phyloP scores from a whole-genome alignment of 1,284 basidiomycete genomes.

The Fomitopsis schrenkii region DNA sequence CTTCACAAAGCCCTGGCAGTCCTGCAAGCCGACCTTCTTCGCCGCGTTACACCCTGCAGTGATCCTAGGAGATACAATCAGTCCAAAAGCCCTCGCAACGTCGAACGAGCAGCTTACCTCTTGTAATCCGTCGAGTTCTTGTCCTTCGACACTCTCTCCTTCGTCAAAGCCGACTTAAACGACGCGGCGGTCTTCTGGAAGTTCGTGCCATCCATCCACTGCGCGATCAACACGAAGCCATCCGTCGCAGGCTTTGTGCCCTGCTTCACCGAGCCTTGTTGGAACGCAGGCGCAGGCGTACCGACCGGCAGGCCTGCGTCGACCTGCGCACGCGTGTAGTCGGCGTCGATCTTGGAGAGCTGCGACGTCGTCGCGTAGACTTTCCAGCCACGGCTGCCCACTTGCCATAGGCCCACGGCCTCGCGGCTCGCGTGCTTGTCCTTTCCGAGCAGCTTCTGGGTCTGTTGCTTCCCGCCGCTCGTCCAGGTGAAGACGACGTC shows the following conservation, averaged over 20 bases:
- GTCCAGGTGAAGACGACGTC: not conserved
- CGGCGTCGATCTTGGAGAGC: not conserved
- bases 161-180: not conserved
- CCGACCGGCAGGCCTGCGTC: not conserved
- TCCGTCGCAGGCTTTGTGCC: not conserved
- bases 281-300: not conserved
- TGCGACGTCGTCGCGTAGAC: slow-evolving; percentile 4
- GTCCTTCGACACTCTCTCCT: not conserved
- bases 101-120: not conserved
- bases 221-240: not conserved
- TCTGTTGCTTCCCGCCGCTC: not conserved
- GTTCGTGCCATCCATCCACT: not conserved
- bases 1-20: slow-evolving; percentile 5
- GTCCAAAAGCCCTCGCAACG: no score
- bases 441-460: not conserved
- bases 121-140: not conserved
- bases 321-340: not conserved
- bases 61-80: not conserved
- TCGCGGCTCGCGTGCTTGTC: not conserved
- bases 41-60: not conserved
- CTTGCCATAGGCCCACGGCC: slow-evolving; percentile 2
- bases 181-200: not conserved
- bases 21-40: not conserved
- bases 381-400: not conserved
- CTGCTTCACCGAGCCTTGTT: slow-evolving; percentile 1